phyloP scores from a whole-genome alignment of 140 eudicot genomes.

The Oenanthe javanica region DNA sequence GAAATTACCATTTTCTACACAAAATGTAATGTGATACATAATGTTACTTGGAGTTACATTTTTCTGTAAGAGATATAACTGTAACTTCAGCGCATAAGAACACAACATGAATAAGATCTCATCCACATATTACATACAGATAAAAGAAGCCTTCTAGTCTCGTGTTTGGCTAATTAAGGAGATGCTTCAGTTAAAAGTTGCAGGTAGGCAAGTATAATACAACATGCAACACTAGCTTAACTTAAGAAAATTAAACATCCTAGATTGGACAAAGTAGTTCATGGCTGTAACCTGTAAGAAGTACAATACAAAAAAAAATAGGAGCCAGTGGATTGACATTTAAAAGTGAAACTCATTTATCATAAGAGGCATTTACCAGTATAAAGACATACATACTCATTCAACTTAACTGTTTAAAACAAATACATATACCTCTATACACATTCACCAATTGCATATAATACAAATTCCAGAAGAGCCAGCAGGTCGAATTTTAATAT shows the following conservation, averaged over 20 bases:
- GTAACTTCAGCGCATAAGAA: background rate
- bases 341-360: background rate
- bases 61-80: background rate
- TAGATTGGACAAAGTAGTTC: background rate
- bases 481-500: background rate
- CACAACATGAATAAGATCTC: background rate
- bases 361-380: background rate
- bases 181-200: background rate
- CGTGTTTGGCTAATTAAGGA: background rate
- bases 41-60: background rate
- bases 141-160: background rate
- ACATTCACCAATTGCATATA: background rate
- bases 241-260: background rate
- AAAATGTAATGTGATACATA: background rate
- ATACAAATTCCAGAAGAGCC: background rate
- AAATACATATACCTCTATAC: background rate
- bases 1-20: slow-evolving; percentile 74
- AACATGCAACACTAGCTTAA: background rate
- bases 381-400: background rate
- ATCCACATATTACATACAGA: background rate
- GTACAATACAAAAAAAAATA: background rate
- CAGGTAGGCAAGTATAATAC: background rate
- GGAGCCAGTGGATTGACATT: background rate
- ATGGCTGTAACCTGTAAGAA: background rate
- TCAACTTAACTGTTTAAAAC: background rate